A percentile compares a stretch with the other conserved stretches of the same genome.
These are phyloP conservation scores for Tricholoma flavovirens DNA, from an alignment of 768 basidiomycete genomes.

Conservation along the genomic window DNA sequence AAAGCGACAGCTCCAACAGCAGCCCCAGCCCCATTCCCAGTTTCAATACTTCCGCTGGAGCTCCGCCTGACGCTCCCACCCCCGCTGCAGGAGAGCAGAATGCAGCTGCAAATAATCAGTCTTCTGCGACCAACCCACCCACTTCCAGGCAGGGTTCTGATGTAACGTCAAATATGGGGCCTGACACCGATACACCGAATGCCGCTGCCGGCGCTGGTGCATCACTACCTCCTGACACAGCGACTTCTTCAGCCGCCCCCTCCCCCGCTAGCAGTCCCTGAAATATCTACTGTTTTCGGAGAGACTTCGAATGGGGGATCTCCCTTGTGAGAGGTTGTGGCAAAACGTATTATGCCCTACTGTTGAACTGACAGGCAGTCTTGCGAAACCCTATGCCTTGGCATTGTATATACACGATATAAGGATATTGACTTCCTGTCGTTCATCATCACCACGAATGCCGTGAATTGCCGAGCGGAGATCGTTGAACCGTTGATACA, in stretches of 20 bases:
- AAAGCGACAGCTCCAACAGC: not conserved
- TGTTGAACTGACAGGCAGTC: too few species aligned
- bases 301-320: too few species aligned
- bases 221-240: not conserved
- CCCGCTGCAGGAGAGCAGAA: not conserved
- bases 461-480: too few species aligned
- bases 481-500: too few species aligned
- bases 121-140: not conserved
- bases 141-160: too few species aligned
- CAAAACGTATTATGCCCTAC: too few species aligned
- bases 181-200: not conserved
- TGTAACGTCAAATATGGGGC: too few species aligned
- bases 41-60: not conserved
- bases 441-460: too few species aligned
- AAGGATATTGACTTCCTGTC: too few species aligned
- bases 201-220: not conserved
- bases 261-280: not conserved
- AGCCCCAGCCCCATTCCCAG: conserved; percentile 46
- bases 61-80: not conserved
- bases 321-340: too few species aligned
- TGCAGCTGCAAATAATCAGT: not conserved
- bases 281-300: not conserved
- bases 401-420: too few species aligned
- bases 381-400: too few species aligned
- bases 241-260: not conserved